phyloP scores from a whole-genome alignment of 441 rosid genomes.

The Dalechampia spathulata region DNA sequence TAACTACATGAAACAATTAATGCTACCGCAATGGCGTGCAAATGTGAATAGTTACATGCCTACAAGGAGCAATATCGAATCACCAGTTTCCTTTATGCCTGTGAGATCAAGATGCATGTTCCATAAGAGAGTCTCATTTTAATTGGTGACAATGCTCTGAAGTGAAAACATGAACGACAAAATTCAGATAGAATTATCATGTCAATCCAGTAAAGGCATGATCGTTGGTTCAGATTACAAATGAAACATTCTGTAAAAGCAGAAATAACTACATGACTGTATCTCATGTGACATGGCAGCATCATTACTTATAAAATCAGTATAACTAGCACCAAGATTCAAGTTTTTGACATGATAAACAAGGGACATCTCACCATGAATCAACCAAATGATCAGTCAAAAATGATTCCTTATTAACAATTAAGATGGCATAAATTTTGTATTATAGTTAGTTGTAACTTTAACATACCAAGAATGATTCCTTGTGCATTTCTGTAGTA shows the following conservation, averaged over 20 bases:
- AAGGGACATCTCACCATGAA: not conserved
- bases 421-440: conserved; percentile 4
- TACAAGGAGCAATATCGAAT: not conserved
- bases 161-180: not conserved
- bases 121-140: not conserved
- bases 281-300: not conserved
- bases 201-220: not conserved
- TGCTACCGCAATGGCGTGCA: not conserved
- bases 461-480: conserved; percentile 71
- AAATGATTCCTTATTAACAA: no score
- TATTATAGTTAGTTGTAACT: not conserved
- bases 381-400: no score
- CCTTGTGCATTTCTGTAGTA: conserved; percentile 93
- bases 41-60: not conserved
- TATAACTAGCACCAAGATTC: not conserved
- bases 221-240: not conserved
- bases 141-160: not conserved
- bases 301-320: not conserved
- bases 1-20: not conserved
- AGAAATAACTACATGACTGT: not conserved
- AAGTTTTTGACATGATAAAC: not conserved
- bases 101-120: not conserved
- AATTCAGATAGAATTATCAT: not conserved
- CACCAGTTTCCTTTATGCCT: not conserved
- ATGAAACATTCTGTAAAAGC: not conserved